These are phyloP conservation scores for Fusarium sp. DNA, from an alignment of 2,329 filamentous ascomycete genomes.

Conservation along the genomic window DNA sequence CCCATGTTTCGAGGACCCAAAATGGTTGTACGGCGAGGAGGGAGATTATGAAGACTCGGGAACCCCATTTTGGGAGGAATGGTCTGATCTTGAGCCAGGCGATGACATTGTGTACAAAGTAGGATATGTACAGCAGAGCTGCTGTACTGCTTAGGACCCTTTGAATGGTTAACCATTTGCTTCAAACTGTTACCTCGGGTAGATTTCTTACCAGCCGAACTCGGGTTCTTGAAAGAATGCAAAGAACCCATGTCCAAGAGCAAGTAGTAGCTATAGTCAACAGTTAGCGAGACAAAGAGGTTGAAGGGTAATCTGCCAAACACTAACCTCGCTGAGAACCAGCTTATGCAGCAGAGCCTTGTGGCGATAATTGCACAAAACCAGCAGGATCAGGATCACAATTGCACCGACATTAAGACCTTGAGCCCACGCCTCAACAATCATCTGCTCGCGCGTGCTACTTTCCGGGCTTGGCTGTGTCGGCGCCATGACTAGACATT, in stretches of 20 bases:
- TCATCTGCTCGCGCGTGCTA: constrained; percentile 21
- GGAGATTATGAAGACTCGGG: constrained; percentile 15
- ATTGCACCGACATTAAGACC: constrained; percentile 23
- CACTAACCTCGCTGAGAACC: constrained; percentile 20
- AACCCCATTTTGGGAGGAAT: constrained; percentile 22
- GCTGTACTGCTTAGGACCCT: constrained; percentile 30
- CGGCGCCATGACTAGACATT: constrained; percentile 22
- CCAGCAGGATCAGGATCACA: constrained; percentile 12
- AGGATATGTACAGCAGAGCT: constrained; percentile 23
- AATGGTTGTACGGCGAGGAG: constrained; percentile 22
- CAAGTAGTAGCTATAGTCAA: constrained; percentile 11
- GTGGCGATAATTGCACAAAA: constrained; percentile 26
- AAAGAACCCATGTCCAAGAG: constrained; percentile 27
- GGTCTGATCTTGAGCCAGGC: constrained; percentile 29
- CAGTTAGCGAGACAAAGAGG: not conserved
- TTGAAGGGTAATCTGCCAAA: too few relatives aligned
- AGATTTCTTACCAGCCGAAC: constrained; percentile 24
- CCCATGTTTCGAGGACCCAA: constrained; percentile 32
- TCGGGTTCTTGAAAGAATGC: constrained; percentile 22
- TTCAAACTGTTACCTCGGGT: not conserved
- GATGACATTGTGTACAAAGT: constrained; percentile 27
- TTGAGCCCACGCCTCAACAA: constrained; percentile 30
- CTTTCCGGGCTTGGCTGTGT: constrained; percentile 14
- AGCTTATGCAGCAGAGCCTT: constrained; percentile 29
- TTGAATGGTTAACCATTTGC: not conserved